These are phyloP conservation scores for Cystobasidium slooffiae DNA, from an alignment of 1,284 basidiomycete species.

Conservation along the genomic window DNA sequence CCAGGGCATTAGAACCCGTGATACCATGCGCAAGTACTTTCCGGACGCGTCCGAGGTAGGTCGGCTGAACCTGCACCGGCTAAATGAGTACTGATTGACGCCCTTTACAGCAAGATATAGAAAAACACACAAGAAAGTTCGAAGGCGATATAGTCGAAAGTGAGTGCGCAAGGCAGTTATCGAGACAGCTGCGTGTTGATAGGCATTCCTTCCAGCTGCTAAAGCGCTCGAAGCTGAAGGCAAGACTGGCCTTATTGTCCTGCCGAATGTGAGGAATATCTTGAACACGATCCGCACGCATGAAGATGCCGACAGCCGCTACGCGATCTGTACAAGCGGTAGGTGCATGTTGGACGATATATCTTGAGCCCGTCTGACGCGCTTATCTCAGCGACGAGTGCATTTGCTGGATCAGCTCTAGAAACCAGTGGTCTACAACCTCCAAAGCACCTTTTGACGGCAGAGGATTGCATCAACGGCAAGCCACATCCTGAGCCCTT, in stretches of 20 bases:
- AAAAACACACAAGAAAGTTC: constrained; percentile 40
- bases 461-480: constrained; percentile 72
- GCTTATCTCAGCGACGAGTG: constrained; percentile 45
- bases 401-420: constrained; percentile 50
- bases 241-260: constrained; percentile 45
- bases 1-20: constrained; percentile 28
- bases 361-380: not conserved
- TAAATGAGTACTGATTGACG: not conserved
- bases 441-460: constrained; percentile 64
- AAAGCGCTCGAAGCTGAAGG: constrained; percentile 49
- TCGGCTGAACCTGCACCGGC: not conserved
- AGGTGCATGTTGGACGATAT: not conserved
- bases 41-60: constrained; percentile 24
- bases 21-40: constrained; percentile 31
- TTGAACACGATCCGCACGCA: not conserved
- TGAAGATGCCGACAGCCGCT: not conserved
- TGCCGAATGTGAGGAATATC: not conserved
- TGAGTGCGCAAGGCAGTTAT: constrained; percentile 42
- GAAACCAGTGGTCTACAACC: constrained; percentile 46
- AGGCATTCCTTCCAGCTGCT: constrained; percentile 35
- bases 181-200: constrained; percentile 38
- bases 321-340: constrained; percentile 37
- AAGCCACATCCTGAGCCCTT: constrained; percentile 85
- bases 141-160: constrained; percentile 50
- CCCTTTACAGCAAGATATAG: constrained; percentile 43